A percentile compares a stretch with the other conserved stretches of the same genome.
Conservation (phyloP, 768 basidiomycete genomes). For the Termitomyces sp. region DNA sequence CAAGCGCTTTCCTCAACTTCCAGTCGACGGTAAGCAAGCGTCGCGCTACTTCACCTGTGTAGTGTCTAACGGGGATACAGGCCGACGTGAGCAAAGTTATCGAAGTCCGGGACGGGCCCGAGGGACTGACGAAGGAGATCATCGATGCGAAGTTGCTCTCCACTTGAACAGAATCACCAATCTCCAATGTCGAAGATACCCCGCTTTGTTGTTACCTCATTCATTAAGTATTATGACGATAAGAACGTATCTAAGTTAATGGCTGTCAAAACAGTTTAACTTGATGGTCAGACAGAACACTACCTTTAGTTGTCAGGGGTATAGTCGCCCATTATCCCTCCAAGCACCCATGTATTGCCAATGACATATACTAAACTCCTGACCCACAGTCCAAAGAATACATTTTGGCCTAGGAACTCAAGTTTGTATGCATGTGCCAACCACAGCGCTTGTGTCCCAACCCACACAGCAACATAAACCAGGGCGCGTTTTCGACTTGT, state of each 20-base stretch:
- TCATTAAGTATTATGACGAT: background rate
- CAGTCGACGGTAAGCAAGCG: slow-evolving; percentile 60
- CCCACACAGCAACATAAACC: slow-evolving; percentile 58
- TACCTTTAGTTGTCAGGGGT: slow-evolving; percentile 2
- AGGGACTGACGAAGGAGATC: slow-evolving; percentile 69
- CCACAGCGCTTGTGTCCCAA: slow-evolving; percentile 82
- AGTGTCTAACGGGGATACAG: slow-evolving; percentile 29
- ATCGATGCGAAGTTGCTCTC: slow-evolving; percentile 60
- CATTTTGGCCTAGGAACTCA: slow-evolving; percentile 79
- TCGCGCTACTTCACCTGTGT: background rate
- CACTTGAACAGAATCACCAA: background rate
- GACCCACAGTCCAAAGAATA: slow-evolving; percentile 76
- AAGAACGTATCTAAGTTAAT: background rate
- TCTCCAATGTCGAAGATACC: background rate
- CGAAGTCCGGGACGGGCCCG: slow-evolving; percentile 79
- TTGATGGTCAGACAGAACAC: background rate
- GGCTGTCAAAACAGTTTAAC: background rate
- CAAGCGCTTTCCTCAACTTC: slow-evolving; percentile 77
- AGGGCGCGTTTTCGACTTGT: slow-evolving; percentile 43
- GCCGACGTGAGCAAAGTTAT: slow-evolving; percentile 77
- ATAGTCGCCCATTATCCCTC: slow-evolving; percentile 47
- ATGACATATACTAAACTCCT: slow-evolving; percentile 71
- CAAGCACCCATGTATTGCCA: slow-evolving; percentile 80
- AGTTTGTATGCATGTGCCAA: slow-evolving; percentile 86
- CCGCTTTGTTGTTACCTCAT: background rate